Conservation (phyloP, 2,329 filamentous ascomycete genomes). For the Cladosporium sp. region DNA sequence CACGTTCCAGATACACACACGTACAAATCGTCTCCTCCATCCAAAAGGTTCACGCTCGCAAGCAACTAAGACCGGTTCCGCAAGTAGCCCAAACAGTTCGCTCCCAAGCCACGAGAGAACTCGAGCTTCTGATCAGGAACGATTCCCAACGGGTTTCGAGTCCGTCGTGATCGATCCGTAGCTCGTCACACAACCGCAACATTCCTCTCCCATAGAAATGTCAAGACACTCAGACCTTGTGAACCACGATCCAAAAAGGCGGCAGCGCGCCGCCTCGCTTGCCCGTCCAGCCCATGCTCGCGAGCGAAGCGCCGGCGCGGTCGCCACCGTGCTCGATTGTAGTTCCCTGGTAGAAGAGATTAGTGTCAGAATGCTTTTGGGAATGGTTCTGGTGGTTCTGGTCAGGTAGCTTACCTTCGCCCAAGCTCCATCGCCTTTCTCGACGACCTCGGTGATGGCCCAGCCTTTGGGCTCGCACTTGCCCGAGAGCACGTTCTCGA, state of each 20-base stretch:
- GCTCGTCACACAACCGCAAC: too few species aligned
- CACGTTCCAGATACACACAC: too few species aligned
- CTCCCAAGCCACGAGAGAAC: too few species aligned
- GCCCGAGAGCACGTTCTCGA: constrained; percentile 27
- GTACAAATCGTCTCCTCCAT: too few species aligned
- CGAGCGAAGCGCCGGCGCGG: constrained; percentile 25
- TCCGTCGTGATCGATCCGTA: too few species aligned
- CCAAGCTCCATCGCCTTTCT: constrained; percentile 29
- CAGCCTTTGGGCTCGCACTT: constrained; percentile 22
- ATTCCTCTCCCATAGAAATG: too few species aligned
- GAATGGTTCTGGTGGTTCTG: too few species aligned
- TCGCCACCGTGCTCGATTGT: constrained; percentile 26
- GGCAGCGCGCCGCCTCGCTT: constrained; percentile 27
- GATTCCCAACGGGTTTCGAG: too few species aligned
- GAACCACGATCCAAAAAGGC: constrained; percentile 34
- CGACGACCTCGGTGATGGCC: constrained; percentile 31
- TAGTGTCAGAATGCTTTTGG: neutral
- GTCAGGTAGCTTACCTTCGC: constrained; percentile 22
- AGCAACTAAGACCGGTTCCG: too few species aligned
- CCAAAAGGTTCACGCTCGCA: too few species aligned
- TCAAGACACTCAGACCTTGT: constrained; percentile 20
- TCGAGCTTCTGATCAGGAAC: too few species aligned
- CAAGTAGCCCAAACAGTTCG: too few species aligned
- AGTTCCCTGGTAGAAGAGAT: constrained; percentile 19
- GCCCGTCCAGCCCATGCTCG: constrained; percentile 30